phyloP scores from a whole-genome alignment of 495 filamentous ascomycete species.

The Penicillium cinerascens region DNA sequence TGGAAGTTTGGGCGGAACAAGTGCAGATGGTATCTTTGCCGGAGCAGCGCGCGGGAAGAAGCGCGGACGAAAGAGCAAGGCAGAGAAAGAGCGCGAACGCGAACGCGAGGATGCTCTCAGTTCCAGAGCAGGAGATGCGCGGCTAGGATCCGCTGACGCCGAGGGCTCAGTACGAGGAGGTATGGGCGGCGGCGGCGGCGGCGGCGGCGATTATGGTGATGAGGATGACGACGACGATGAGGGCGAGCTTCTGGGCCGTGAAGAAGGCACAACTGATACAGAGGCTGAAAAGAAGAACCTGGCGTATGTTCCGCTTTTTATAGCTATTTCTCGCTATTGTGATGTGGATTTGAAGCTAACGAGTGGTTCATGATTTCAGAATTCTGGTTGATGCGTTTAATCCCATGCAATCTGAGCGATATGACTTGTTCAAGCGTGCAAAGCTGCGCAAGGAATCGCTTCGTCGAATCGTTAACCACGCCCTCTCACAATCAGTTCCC shows the following conservation, averaged over 20 bases:
- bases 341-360: slow-evolving; percentile 4
- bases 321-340: background rate
- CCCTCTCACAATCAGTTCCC: slow-evolving; percentile 82
- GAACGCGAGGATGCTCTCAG: slow-evolving; percentile 51
- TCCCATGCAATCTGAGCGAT: slow-evolving; percentile 64
- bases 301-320: slow-evolving; percentile 39
- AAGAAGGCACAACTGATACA: slow-evolving; percentile 59
- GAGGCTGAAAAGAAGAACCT: slow-evolving; percentile 69
- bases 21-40: slow-evolving; percentile 42
- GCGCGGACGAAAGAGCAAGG: slow-evolving; percentile 64
- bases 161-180: slow-evolving; percentile 48
- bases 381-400: slow-evolving; percentile 70
- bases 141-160: slow-evolving; percentile 39
- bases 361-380: slow-evolving; percentile 24
- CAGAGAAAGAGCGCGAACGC: slow-evolving; percentile 41
- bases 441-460: slow-evolving; percentile 64
- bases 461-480: slow-evolving; percentile 76
- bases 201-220: slow-evolving; percentile 57
- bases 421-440: slow-evolving; percentile 66
- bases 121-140: slow-evolving; percentile 47
- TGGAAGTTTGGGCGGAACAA: slow-evolving; percentile 52
- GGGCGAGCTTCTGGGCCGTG: slow-evolving; percentile 58
- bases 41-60: slow-evolving; percentile 51
- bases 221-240: slow-evolving; percentile 65
- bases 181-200: slow-evolving; percentile 37